phyloP scores from a whole-genome alignment of 108 stramenopile genomes.

The Cyclostephanos invisitatus region DNA sequence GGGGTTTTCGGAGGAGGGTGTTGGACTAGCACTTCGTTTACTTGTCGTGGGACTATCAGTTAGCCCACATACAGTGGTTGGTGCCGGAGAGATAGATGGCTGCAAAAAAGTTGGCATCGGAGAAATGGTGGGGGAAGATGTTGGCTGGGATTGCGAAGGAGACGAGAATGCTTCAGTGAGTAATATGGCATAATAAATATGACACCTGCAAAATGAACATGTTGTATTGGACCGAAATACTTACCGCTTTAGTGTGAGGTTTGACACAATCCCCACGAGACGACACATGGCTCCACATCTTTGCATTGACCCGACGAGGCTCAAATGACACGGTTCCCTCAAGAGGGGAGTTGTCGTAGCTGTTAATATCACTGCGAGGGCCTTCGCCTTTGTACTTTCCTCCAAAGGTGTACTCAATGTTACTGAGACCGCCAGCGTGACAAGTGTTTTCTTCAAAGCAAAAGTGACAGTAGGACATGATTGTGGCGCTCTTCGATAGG shows the following conservation, averaged over 20 bases:
- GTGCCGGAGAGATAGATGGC: too few relatives aligned
- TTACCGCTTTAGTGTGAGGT: too few relatives aligned
- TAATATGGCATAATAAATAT: too few relatives aligned
- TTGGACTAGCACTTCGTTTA: not conserved
- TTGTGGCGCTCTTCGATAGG: not conserved
- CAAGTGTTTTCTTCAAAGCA: too few relatives aligned
- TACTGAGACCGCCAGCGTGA: not conserved
- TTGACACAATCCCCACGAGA: not conserved
- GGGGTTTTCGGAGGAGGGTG: too few relatives aligned
- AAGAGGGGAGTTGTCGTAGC: not conserved
- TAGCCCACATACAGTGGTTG: too few relatives aligned
- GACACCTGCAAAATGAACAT: too few relatives aligned
- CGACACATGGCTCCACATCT: constrained; percentile 8
- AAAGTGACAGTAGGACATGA: constrained; percentile 14
- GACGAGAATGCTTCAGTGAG: not conserved
- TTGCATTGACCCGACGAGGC: constrained; percentile 5
- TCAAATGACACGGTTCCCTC: not conserved
- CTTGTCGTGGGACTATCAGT: too few relatives aligned
- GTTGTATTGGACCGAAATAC: too few relatives aligned
- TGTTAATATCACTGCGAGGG: not conserved
- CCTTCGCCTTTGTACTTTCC: constrained; percentile 2
- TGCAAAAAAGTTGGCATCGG: too few relatives aligned
- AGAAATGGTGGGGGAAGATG: not conserved
- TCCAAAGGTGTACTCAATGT: constrained; percentile 14
- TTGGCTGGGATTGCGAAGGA: too few relatives aligned